A percentile compares a stretch with the other conserved stretches of the same genome.
phyloP scores from a whole-genome alignment of 805 yeast genomes.

The Lipomyces spencermartinsiae region DNA sequence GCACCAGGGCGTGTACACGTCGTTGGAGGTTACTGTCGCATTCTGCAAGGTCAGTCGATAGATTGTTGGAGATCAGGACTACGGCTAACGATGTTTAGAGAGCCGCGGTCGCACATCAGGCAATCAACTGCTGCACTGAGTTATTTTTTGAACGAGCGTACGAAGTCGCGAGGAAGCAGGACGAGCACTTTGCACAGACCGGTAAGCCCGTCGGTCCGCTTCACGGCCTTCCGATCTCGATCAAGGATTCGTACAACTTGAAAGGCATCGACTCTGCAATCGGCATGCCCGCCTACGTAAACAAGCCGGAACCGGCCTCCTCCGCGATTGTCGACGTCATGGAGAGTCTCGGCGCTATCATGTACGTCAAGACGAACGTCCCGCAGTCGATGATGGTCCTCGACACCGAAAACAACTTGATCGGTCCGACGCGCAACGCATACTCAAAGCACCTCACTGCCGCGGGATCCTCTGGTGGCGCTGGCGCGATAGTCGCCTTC shows the following conservation, averaged over 20 bases:
- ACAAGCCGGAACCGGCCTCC: slow-evolving; percentile 49
- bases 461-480: slow-evolving; percentile 65
- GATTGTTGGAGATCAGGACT: background rate
- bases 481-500: slow-evolving; percentile 55
- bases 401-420: slow-evolving; percentile 54
- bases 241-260: slow-evolving; percentile 54
- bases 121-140: slow-evolving; percentile 43
- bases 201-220: slow-evolving; percentile 64
- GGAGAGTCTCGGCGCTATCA: slow-evolving; percentile 54
- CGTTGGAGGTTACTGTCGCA: slow-evolving; percentile 55
- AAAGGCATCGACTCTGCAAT: slow-evolving; percentile 55
- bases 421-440: slow-evolving; percentile 57
- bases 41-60: slow-evolving; percentile 48
- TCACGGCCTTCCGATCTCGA: slow-evolving; percentile 62
- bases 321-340: slow-evolving; percentile 51
- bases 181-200: slow-evolving; percentile 53
- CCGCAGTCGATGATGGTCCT: slow-evolving; percentile 58
- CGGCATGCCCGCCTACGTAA: slow-evolving; percentile 54
- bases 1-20: slow-evolving; percentile 50
- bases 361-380: slow-evolving; percentile 57
- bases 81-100: slow-evolving; percentile 18
- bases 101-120: slow-evolving; percentile 36
- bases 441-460: slow-evolving; percentile 52
- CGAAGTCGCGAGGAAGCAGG: slow-evolving; percentile 60
- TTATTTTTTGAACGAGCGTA: slow-evolving; percentile 63